phyloP scores from a whole-genome alignment of 1,284 basidiomycete genomes.

The Flammula alnicola region DNA sequence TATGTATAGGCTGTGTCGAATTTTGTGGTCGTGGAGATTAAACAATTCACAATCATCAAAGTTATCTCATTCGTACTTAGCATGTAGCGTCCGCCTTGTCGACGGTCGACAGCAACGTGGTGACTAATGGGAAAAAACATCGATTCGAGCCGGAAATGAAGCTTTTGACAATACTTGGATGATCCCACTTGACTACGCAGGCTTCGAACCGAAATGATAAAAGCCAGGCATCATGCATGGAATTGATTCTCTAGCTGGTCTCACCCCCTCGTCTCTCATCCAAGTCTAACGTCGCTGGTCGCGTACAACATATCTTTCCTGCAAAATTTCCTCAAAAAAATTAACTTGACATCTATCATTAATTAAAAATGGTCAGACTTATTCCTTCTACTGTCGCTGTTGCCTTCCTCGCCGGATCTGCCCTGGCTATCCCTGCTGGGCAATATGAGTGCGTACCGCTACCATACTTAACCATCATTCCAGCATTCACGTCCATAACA shows the following conservation, averaged over 20 bases:
- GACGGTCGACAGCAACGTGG: no score
- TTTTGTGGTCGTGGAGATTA: no score
- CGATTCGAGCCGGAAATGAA: no score
- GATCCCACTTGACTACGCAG: not conserved
- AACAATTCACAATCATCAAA: no score
- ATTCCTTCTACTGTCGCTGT: slow-evolving; percentile 13
- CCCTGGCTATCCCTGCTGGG: slow-evolving; percentile 14
- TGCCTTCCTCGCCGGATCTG: slow-evolving; percentile 16
- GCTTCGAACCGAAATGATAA: slow-evolving; percentile 12
- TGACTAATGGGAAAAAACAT: no score
- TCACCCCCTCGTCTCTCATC: slow-evolving; percentile 12
- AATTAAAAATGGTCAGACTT: slow-evolving; percentile 17
- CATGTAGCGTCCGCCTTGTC: no score
- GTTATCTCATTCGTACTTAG: no score
- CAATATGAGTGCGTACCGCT: slow-evolving; percentile 17
- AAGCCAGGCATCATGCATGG: not conserved
- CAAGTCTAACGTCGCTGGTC: slow-evolving; percentile 12
- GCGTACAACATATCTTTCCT: slow-evolving; percentile 8
- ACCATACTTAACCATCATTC: no score
- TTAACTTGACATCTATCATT: no score
- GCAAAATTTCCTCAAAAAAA: not conserved
- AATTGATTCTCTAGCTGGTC: slow-evolving; percentile 23
- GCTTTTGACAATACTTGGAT: no score
- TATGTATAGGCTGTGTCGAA: no score
- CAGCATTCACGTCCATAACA: no score